phyloP scores from a whole-genome alignment of 148 eudicot species.

The Rhododendron molle region DNA sequence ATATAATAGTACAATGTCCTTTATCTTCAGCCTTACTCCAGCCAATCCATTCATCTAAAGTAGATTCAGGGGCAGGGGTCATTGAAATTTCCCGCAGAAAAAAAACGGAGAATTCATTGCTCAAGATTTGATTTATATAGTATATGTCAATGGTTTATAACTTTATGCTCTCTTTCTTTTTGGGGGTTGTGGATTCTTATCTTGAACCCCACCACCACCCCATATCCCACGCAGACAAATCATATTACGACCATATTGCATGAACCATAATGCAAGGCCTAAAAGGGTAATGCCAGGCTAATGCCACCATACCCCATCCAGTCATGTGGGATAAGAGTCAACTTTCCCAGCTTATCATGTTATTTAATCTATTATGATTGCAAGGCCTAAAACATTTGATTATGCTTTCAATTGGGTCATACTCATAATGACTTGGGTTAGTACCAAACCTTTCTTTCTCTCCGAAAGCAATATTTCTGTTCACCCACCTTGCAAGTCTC shows the following conservation, averaged over 20 bases:
- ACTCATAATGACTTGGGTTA: slow-evolving; percentile 1
- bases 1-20: neutral
- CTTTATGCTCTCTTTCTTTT: slow-evolving; percentile 10
- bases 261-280: neutral
- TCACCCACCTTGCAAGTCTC: neutral
- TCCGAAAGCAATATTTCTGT: neutral
- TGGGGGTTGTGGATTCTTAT: slow-evolving; percentile 16
- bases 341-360: neutral
- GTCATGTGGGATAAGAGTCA: neutral
- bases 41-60: slow-evolving; percentile 15
- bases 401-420: neutral
- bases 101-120: slow-evolving; percentile 4
- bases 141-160: neutral
- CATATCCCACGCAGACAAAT: neutral
- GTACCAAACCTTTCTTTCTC: neutral
- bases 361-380: neutral
- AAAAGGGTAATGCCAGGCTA: neutral
- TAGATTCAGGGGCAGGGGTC: slow-evolving; percentile 8
- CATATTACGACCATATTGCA: neutral
- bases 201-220: slow-evolving; percentile 10
- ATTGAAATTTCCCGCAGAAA: slow-evolving; percentile 22
- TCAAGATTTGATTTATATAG: slow-evolving; percentile 7
- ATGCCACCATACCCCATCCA: neutral
- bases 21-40: slow-evolving; percentile 28
- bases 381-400: neutral